These are phyloP conservation scores for Gliomastix tumulicola DNA, from an alignment of 2,329 filamentous ascomycete species.

Conservation along the genomic window DNA sequence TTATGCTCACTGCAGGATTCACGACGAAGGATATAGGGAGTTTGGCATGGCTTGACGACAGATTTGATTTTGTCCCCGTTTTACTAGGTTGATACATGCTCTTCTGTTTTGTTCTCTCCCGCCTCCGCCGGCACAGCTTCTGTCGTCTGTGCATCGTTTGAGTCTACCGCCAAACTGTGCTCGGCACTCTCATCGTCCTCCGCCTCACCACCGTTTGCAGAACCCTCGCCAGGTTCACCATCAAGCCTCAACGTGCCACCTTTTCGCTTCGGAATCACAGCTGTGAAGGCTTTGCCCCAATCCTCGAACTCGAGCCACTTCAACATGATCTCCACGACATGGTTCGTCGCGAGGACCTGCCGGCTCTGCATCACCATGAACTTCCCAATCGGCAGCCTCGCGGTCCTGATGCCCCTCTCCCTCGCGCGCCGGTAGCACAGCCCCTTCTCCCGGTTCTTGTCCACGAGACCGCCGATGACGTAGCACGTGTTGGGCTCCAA, in stretches of 20 bases:
- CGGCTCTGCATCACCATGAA: slow-evolving; percentile 88
- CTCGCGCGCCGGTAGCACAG: slow-evolving; percentile 81
- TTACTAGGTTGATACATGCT: no score
- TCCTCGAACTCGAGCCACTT: slow-evolving; percentile 85
- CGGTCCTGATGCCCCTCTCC: slow-evolving; percentile 72
- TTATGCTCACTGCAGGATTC: no score
- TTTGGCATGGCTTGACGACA: no score
- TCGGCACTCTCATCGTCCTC: no score
- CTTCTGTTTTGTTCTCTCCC: no score
- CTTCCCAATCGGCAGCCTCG: slow-evolving; percentile 89
- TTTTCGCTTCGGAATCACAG: slow-evolving; percentile 86
- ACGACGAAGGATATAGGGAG: no score
- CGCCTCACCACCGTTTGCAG: no score
- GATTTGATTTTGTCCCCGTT: no score
- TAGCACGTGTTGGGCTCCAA: slow-evolving; percentile 87
- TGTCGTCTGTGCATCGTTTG: no score
- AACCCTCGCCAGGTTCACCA: no score
- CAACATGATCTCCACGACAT: slow-evolving; percentile 95
- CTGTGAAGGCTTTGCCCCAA: slow-evolving; percentile 85
- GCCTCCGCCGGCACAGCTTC: no score
- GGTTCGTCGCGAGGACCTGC: slow-evolving; percentile 84
- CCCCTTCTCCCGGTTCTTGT: slow-evolving; percentile 94
- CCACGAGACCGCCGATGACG: slow-evolving; percentile 88
- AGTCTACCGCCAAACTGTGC: no score
- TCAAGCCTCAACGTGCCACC: slow-evolving; percentile 59